phyloP scores from a whole-genome alignment of 2,329 filamentous ascomycete species.

The Fusarium sp. region DNA sequence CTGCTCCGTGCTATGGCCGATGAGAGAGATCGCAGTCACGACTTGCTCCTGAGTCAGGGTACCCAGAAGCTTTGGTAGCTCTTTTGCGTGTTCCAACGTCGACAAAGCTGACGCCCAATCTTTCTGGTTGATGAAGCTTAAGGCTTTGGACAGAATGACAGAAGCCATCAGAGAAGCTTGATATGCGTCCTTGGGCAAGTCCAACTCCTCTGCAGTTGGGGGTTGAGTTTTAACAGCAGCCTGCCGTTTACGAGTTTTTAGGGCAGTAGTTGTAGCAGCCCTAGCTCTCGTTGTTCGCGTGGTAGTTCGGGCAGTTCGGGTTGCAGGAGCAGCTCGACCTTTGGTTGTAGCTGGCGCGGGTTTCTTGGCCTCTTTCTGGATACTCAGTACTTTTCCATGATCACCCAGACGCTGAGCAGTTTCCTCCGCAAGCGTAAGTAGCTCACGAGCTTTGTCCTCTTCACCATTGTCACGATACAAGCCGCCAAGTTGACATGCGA shows the following conservation, averaged over 20 bases:
- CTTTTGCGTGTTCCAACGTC: constrained; percentile 61
- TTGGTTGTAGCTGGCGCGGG: constrained; percentile 25
- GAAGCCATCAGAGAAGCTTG: constrained; percentile 51
- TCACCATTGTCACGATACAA: constrained; percentile 63
- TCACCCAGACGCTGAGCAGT: constrained; percentile 52
- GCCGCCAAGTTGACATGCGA: constrained; percentile 65
- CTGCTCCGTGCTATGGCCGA: constrained; percentile 73
- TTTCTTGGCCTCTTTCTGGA: constrained; percentile 22
- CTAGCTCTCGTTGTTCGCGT: constrained; percentile 41
- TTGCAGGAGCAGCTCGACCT: constrained; percentile 32
- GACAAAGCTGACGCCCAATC: constrained; percentile 67
- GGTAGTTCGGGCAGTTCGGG: constrained; percentile 41
- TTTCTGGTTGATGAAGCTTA: constrained; percentile 57
- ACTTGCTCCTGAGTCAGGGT: constrained; percentile 62
- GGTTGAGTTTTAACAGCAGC: constrained; percentile 41
- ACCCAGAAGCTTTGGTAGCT: constrained; percentile 53
- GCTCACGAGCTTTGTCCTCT: constrained; percentile 53
- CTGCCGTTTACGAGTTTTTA: constrained; percentile 34
- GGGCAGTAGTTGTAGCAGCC: constrained; percentile 22
- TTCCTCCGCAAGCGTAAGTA: constrained; percentile 60
- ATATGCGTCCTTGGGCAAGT: constrained; percentile 47
- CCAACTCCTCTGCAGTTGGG: constrained; percentile 23
- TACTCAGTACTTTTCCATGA: constrained; percentile 28
- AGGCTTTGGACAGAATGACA: constrained; percentile 52
- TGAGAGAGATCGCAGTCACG: constrained; percentile 71